Base-by-base conservation (phyloP, 768 basidiomycete genomes). In the Daedaleopsis sinensis region DNA sequence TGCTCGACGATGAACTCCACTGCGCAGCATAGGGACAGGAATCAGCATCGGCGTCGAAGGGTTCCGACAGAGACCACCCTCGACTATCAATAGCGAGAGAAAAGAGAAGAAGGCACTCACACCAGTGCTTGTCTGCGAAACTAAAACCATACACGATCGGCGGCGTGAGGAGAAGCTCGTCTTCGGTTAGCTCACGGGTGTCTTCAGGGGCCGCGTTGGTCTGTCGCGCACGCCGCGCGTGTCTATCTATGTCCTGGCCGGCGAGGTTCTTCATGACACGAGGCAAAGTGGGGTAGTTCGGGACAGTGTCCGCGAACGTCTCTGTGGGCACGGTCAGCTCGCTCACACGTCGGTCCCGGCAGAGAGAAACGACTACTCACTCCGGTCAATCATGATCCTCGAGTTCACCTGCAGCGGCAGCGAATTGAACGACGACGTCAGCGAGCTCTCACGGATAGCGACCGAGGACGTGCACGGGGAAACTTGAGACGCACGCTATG, bases 81-180 rank as follows among this genome's bases (percentile, higher is more conserved):
- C 13, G 39, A 10, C 18, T 10, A 10, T 48, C 55, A 13, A 16
- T n/a, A n/a, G 44, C 24, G 16, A 18, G n/a, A 27, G 32, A 18
- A 2, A 18, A 18, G 50, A 19, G 4, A 15, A 18, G 56, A 56
- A 52, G 50, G 6, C 0, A 78, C 84, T 64, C 67, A 86, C 85
- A 71, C 85, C 86, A 87, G 7, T 78, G 65, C 70, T 88, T 88
- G 60, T 84, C 84, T 7, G 72, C 64, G 49, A 89, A 71, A 71
- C 85, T 86, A 71, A 89, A 90, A 0, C 86, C 87, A 61, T 84
- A 84, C 3, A 88, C 80, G 39, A 83, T 76, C 0, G 84, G 80
- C 0, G 86, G 77, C 0, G 86, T 77, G 5, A 90, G 71, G 32
- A 87, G 73, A 18, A 88, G 73, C 39, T 85, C 81, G 21, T 84